phyloP scores from a whole-genome alignment of 192 early-diverging fungal species.

The Polychytrium aggregatum region DNA sequence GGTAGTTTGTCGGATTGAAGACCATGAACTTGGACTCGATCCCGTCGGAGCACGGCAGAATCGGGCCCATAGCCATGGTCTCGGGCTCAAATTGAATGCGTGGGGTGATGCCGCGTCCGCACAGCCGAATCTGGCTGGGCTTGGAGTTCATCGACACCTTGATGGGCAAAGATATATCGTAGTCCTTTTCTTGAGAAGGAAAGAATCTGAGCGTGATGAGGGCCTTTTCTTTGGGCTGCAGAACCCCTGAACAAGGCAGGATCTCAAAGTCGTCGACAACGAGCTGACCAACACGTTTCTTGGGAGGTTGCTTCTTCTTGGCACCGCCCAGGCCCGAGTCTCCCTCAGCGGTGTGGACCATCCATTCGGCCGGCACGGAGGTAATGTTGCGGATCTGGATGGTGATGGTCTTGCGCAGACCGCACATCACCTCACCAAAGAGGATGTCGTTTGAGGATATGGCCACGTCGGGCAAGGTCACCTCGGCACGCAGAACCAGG shows the following conservation, averaged over 20 bases:
- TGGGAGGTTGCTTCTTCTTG: slow-evolving; percentile 7
- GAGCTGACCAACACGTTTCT: slow-evolving; percentile 11
- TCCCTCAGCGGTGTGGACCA: slow-evolving; percentile 1
- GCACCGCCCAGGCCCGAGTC: neutral
- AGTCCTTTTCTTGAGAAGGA: slow-evolving; percentile 32
- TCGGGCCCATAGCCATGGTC: slow-evolving; percentile 25
- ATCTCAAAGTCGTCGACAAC: slow-evolving; percentile 35
- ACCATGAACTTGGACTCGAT: slow-evolving; percentile 25
- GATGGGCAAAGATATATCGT: slow-evolving; percentile 26
- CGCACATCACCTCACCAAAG: slow-evolving; percentile 44
- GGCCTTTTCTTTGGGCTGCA: slow-evolving; percentile 33
- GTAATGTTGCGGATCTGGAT: slow-evolving; percentile 34
- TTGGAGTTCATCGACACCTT: slow-evolving; percentile 39
- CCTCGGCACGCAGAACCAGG: slow-evolving; percentile 25
- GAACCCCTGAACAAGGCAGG: slow-evolving; percentile 23
- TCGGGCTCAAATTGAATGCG: slow-evolving; percentile 37
- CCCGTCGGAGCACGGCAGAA: slow-evolving; percentile 41
- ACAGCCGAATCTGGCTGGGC: slow-evolving; percentile 16
- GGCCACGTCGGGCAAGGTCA: slow-evolving; percentile 36
- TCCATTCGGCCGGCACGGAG: slow-evolving; percentile 40
- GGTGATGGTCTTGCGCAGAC: slow-evolving; percentile 30
- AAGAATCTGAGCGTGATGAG: slow-evolving; percentile 27
- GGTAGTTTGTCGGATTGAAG: slow-evolving; percentile 33
- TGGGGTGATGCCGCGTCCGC: slow-evolving; percentile 27
- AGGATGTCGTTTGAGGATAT: slow-evolving; percentile 27